Evolutionary conservation across 257 asterid genomes (phyloP), one percentile per base, ranked within the genome.

Genomic region (Penstemon davidsonii): DNA sequence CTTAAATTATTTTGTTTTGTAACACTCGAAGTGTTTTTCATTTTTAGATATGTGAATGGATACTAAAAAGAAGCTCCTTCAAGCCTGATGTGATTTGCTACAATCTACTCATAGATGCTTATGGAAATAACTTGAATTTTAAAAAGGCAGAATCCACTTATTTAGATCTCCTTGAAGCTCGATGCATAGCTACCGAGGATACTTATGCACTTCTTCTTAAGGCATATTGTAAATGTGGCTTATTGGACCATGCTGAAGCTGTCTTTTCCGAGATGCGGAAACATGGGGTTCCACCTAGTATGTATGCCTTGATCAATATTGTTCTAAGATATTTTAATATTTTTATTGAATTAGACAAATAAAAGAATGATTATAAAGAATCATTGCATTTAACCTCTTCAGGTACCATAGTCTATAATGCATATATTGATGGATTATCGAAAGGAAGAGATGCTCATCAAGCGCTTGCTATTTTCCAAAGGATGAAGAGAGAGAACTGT

Each of bases 51-150:
- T 87, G 89, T 66, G 95, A 87, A 72, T 91, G 97, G 97, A 77
- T 91, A 79, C 67, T 85, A 60, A 66, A 82, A 67, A 72, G 83
- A 77, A 88, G 95, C 81, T 67, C 90, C 55, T 91, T 82, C 80
- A 84, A 82, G 81, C 78, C 93, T 7, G 96, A 91, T 72, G 79
- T 89, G 44, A 87, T 91, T 58, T 85, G 95, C 82, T 91, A 84
- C 83, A 91, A 89, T 79, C 76, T 91, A 72, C 98, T 88, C 37
- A 83, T 91, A 74, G 98, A 91, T 67, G 96, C 96, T 65, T 87
- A 85, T 61, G 98, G 96, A 18, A 86, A 89, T 60, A 84, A 71
- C 55, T 71, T 79, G 59, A 68, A 65, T 43, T 62, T 70, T 49
- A 81, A 82, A 79, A 91, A 87, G 78, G 98, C 92, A 37, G 90